phyloP scores from a whole-genome alignment of 768 basidiomycete species.

The Lactarius hengduanensis region DNA sequence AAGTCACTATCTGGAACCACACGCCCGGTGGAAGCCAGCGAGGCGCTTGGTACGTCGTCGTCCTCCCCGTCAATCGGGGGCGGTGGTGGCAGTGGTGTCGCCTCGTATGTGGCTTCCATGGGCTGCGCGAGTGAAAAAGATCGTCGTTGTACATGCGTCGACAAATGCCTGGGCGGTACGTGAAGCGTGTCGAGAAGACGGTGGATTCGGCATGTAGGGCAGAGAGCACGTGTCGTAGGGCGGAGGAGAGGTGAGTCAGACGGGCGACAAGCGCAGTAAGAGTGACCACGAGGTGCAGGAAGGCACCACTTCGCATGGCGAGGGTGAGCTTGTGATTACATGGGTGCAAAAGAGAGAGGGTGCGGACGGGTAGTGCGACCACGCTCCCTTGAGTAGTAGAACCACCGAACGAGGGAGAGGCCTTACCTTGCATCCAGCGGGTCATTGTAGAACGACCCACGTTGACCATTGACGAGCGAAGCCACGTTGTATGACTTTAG shows the following conservation, averaged over 20 bases:
- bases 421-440: conserved; percentile 41
- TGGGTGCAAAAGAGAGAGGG: conserved; percentile 33
- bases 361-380: conserved; percentile 57
- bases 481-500: conserved; percentile 30
- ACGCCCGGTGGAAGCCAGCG: neutral
- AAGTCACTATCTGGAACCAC: conserved; percentile 4
- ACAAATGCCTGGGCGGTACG: neutral
- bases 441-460: conserved; percentile 49
- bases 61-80: neutral
- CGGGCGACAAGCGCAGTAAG: conserved; percentile 63
- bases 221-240: conserved; percentile 6
- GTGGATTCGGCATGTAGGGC: conserved; percentile 15
- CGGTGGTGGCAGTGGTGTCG: neutral
- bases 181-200: conserved; percentile 4
- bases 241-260: conserved; percentile 34
- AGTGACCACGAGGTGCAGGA: conserved; percentile 63
- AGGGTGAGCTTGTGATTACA: conserved; percentile 35
- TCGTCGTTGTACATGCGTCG: neutral
- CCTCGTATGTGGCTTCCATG: neutral
- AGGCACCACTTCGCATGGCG: conserved; percentile 70
- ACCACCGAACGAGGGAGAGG: neutral
- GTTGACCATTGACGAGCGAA: conserved; percentile 37
- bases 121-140: neutral
- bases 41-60: neutral
- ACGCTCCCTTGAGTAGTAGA: conserved; percentile 48